Conservation (phyloP, 1,284 basidiomycete genomes). For the Boletellus deceptivus region DNA sequence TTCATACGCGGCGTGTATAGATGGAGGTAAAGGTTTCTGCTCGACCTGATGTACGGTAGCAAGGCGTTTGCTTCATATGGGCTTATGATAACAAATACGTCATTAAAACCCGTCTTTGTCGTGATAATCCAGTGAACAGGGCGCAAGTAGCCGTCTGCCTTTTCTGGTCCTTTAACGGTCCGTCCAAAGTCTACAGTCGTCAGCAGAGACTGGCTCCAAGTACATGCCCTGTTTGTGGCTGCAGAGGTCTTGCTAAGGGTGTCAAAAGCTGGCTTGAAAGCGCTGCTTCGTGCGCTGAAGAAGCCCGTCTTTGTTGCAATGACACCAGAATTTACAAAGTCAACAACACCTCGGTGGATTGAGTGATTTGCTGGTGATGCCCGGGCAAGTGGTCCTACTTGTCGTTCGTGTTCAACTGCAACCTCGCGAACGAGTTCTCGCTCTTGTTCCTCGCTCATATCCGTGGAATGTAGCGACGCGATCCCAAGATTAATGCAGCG, state of each 20-base stretch:
- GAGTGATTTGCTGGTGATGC: constrained; percentile 19
- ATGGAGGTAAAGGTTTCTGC: constrained; percentile 37
- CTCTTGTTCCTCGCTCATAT: constrained; percentile 48
- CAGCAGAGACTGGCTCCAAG: constrained; percentile 21
- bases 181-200: constrained; percentile 30
- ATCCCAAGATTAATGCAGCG: constrained; percentile 32
- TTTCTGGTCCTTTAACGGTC: neutral
- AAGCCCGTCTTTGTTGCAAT: neutral
- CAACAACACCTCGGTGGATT: constrained; percentile 11
- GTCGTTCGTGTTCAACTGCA: too few species aligned
- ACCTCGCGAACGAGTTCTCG: constrained; percentile 34
- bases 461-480: constrained; percentile 5
- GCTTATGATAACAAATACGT: constrained; percentile 39
- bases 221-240: neutral
- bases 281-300: neutral
- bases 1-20: constrained; percentile 41
- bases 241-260: constrained; percentile 10
- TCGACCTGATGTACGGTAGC: constrained; percentile 37
- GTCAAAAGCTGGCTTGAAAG: constrained; percentile 4
- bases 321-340: constrained; percentile 23
- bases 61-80: constrained; percentile 44
- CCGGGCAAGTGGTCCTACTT: constrained; percentile 31
- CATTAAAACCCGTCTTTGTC: neutral
- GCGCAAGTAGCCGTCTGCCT: constrained; percentile 34
- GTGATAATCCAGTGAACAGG: constrained; percentile 45